Conservation (phyloP, 768 basidiomycete genomes). For the Leucosporidium creatinivorum region DNA sequence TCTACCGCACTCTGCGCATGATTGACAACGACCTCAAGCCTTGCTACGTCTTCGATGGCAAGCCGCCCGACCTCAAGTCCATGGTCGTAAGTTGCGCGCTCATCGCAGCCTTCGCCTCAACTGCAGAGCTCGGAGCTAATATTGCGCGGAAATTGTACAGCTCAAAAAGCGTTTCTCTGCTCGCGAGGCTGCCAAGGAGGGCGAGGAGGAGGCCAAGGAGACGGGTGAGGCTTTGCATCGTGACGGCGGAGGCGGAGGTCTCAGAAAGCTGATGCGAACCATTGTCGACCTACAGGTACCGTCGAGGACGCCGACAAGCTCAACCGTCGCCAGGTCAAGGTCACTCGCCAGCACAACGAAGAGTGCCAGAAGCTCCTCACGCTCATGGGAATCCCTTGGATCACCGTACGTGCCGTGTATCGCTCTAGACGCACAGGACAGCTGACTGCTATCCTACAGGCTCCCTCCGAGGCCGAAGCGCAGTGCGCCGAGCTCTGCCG, state of each 20-base stretch:
- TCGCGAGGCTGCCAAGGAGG: constrained; percentile 87
- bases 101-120: neutral
- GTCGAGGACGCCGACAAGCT: constrained; percentile 87
- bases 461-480: constrained; percentile 96
- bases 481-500: constrained; percentile 98
- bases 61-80: constrained; percentile 93
- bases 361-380: constrained; percentile 79
- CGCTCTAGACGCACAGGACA: neutral
- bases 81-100: constrained; percentile 68
- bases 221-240: constrained; percentile 51
- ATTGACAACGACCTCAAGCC: constrained; percentile 99
- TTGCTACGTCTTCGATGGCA: constrained; percentile 95
- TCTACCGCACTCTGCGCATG: constrained; percentile 90
- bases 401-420: constrained; percentile 56
- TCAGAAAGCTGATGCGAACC: neutral
- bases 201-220: constrained; percentile 93
- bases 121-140: neutral
- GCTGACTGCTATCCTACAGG: constrained; percentile 48
- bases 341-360: constrained; percentile 91
- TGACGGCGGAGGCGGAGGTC: neutral
- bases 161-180: constrained; percentile 91
- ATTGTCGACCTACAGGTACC: constrained; percentile 50
- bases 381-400: constrained; percentile 95
- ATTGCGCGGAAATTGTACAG: constrained; percentile 45
- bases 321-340: constrained; percentile 82